Evolutionary conservation across 2,329 filamentous ascomycete species (phyloP).

Genomic region (Sphaerulina vaccinii): DNA sequence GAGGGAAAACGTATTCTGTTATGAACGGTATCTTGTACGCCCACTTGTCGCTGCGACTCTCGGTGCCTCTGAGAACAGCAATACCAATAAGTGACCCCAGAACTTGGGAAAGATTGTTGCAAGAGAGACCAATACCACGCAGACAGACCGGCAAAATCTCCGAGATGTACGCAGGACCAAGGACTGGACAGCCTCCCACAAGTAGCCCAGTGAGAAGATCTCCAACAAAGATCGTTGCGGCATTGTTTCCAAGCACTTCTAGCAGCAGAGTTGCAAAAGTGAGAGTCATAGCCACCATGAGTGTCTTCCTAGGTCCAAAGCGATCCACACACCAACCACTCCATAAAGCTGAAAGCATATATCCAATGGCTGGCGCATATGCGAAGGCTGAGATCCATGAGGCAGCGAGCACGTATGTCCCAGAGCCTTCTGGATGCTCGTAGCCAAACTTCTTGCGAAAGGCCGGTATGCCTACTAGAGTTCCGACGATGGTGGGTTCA

Average conservation of each 20-base stretch:
- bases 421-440: background rate
- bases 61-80: constrained; percentile 32
- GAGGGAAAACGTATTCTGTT: constrained; percentile 40
- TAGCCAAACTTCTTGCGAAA: constrained; percentile 3
- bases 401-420: background rate
- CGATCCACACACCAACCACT: constrained; percentile 1
- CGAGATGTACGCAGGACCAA: constrained; percentile 59
- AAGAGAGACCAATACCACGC: constrained; percentile 57
- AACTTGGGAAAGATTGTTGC: constrained; percentile 56
- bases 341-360: background rate
- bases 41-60: constrained; percentile 30
- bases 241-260: constrained; percentile 6
- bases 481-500: constrained; percentile 4
- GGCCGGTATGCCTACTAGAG: constrained; percentile 3
- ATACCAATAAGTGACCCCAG: constrained; percentile 43
- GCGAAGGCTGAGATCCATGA: constrained; percentile 4
- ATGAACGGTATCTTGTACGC: constrained; percentile 42
- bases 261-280: background rate
- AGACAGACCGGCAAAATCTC: constrained; percentile 60
- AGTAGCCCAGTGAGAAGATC: constrained; percentile 59
- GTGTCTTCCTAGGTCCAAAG: constrained; percentile 52
- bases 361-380: background rate
- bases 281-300: constrained; percentile 46
- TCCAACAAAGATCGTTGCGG: constrained; percentile 44
- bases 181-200: constrained; percentile 56